phyloP scores from a whole-genome alignment of 306 rosid species.

The Ormosia emarginata region DNA sequence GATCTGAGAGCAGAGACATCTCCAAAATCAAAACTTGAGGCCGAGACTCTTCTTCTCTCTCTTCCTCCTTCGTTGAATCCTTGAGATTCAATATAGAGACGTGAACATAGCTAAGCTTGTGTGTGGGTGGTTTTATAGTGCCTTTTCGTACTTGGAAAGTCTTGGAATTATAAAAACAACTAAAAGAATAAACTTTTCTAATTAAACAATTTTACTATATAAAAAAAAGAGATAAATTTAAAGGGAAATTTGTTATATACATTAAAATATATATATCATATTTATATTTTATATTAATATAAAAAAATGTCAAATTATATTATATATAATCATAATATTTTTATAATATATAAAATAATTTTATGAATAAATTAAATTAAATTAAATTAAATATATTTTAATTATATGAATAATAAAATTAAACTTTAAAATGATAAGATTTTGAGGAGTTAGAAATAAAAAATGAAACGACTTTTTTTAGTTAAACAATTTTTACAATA shows the following conservation, averaged over 20 bases:
- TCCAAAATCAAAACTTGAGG: neutral
- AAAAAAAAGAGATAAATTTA: neutral
- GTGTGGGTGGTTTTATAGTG: slow-evolving; percentile 26
- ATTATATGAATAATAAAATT: too few species aligned
- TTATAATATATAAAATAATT: too few species aligned
- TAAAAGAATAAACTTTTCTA: neutral
- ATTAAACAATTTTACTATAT: neutral
- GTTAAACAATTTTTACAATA: neutral
- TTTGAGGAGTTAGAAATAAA: too few species aligned
- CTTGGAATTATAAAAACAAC: neutral
- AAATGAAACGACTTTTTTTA: neutral
- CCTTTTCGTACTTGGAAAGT: neutral
- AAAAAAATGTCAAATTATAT: too few species aligned
- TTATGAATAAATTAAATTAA: too few species aligned
- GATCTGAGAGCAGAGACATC: slow-evolving; percentile 63
- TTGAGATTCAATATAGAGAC: neutral
- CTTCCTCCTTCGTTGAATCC: slow-evolving; percentile 1
- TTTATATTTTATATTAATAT: too few species aligned
- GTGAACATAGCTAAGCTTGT: neutral
- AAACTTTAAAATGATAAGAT: neutral
- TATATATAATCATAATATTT: too few species aligned
- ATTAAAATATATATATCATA: too few species aligned
- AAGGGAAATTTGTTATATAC: too few species aligned
- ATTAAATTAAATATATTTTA: too few species aligned
- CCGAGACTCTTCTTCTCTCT: neutral